phyloP scores from a whole-genome alignment of 805 yeast species.

The Jamesozyma lodderae region DNA sequence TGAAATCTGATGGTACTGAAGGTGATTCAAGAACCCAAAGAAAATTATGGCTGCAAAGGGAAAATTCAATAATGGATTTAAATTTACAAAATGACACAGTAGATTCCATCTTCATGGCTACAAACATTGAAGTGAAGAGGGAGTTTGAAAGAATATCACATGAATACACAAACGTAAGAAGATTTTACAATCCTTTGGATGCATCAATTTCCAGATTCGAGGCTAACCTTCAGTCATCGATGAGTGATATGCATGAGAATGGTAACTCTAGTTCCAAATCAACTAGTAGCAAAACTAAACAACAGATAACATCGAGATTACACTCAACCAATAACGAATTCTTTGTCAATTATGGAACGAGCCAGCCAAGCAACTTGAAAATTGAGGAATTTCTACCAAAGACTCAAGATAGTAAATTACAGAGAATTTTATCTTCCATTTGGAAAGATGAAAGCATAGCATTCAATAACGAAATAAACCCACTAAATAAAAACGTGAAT shows the following conservation, averaged over 20 bases:
- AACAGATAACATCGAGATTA: conserved; percentile 4
- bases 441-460: conserved; percentile 26
- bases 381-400: conserved; percentile 15
- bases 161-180: conserved; percentile 60
- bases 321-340: conserved; percentile 3
- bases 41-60: conserved; percentile 74
- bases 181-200: conserved; percentile 61
- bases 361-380: conserved; percentile 3
- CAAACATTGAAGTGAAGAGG: conserved; percentile 52
- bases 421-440: conserved; percentile 18
- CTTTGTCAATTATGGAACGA: conserved; percentile 2
- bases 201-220: conserved; percentile 50
- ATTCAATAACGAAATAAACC: conserved; percentile 22
- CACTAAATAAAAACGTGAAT: conserved; percentile 11
- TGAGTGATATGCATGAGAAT: background rate
- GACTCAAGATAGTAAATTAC: conserved; percentile 18
- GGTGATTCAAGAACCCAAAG: conserved; percentile 73
- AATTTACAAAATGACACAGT: conserved; percentile 23
- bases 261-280: conserved; percentile 3
- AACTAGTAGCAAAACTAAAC: background rate
- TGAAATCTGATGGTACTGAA: conserved; percentile 31
- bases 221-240: conserved; percentile 4
- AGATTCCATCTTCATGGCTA: conserved; percentile 32
- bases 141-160: conserved; percentile 72
- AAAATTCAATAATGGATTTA: conserved; percentile 57